Percentiles rank a stretch among this genome's conserved stretches.
Conservation (phyloP, 2,329 filamentous ascomycete species). For the Zasmidium cellare region DNA sequence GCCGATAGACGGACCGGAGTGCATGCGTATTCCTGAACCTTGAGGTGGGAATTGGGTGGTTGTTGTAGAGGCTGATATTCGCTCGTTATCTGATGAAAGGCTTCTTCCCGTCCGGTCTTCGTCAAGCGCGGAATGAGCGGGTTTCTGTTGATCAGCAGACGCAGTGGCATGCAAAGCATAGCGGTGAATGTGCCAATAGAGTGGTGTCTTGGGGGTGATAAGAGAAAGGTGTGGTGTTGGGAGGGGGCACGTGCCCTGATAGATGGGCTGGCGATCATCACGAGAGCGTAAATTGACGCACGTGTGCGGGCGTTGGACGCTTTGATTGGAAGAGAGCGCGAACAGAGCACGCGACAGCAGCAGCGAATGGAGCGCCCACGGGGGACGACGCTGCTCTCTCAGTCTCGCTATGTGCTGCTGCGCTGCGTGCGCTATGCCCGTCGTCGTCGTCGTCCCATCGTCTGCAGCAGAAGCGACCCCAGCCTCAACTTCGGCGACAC, state of each 20-base stretch:
- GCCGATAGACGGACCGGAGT: not conserved
- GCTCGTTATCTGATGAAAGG: no score
- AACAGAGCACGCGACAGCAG: no score
- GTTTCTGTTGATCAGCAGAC: not conserved
- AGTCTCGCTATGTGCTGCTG: no score
- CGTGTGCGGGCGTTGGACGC: not conserved
- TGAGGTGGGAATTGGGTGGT: not conserved
- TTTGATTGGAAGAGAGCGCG: not conserved
- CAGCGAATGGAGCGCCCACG: no score
- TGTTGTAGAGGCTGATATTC: no score
- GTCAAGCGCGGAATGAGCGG: no score
- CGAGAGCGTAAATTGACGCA: no score
- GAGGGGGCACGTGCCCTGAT: not conserved
- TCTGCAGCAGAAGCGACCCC: not conserved
- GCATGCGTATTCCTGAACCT: not conserved
- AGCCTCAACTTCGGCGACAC: conserved; percentile 8
- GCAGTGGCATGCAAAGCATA: not conserved
- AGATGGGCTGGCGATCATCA: not conserved
- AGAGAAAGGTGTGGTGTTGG: not conserved
- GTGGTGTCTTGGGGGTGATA: not conserved
- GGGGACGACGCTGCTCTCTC: no score
- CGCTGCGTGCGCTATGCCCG: no score
- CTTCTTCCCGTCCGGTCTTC: no score
- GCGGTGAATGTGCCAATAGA: not conserved
- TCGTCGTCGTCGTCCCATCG: not conserved